Evolutionary conservation across 176 grass and related monocot species (phyloP).

Genomic region (Rhynchospora pubera): DNA sequence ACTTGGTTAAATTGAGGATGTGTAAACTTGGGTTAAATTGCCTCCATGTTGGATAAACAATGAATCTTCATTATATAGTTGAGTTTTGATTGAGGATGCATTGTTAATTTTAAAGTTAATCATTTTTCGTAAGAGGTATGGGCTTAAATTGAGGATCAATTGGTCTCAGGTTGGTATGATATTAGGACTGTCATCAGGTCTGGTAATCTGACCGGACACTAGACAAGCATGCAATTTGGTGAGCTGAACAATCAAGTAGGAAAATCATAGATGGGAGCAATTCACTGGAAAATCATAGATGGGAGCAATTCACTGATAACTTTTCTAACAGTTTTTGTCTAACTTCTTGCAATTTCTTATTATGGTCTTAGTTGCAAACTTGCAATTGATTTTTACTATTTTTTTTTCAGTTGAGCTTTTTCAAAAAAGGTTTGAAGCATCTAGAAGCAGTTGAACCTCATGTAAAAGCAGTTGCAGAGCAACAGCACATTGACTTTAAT

Average conservation of each 20-base stretch:
- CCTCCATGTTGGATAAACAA: neutral
- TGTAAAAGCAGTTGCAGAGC: constrained; percentile 72
- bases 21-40: neutral
- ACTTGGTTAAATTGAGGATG: neutral
- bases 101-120: neutral
- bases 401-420: constrained; percentile 78
- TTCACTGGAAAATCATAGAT: no score
- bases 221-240: neutral
- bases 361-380: no score
- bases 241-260: neutral
- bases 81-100: neutral
- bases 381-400: neutral
- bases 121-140: neutral
- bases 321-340: no score
- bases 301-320: neutral
- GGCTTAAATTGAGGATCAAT: neutral
- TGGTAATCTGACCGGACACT: neutral
- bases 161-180: neutral
- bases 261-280: no score
- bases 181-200: neutral
- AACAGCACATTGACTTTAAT: constrained; percentile 83
- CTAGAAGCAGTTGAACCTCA: constrained; percentile 74
- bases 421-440: constrained; percentile 73
- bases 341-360: neutral
- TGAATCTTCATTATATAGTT: neutral